A percentile compares a stretch with the other conserved stretches of the same genome.
Conservation (phyloP, 495 filamentous ascomycete genomes). For the Pyrenopolyporus hunteri region DNA sequence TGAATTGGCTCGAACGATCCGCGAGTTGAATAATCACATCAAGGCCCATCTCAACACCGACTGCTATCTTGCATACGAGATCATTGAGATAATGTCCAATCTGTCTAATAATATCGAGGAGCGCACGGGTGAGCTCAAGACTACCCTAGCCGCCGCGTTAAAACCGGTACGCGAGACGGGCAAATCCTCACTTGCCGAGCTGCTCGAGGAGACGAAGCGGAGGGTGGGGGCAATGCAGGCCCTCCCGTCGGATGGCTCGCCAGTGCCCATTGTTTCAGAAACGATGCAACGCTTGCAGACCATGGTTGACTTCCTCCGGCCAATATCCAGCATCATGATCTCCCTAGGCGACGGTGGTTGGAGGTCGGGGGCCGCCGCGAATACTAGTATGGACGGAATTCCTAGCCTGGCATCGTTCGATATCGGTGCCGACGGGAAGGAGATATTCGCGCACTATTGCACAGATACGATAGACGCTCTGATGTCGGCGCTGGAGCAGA, state of each 20-base stretch:
- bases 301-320: constrained; percentile 85
- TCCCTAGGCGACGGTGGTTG: constrained; percentile 94
- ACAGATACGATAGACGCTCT: constrained; percentile 83
- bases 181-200: constrained; percentile 79
- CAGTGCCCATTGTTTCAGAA: constrained; percentile 78
- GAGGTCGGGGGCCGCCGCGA: constrained; percentile 58
- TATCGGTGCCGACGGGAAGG: constrained; percentile 84
- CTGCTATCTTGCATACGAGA: constrained; percentile 95
- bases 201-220: constrained; percentile 85
- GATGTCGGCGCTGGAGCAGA: constrained; percentile 76
- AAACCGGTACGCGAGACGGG: constrained; percentile 91
- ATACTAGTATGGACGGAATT: constrained; percentile 64
- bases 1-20: constrained; percentile 83
- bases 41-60: constrained; percentile 85
- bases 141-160: constrained; percentile 79
- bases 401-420: constrained; percentile 80
- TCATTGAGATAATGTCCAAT: constrained; percentile 86
- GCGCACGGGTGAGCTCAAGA: constrained; percentile 85
- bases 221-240: constrained; percentile 64
- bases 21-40: constrained; percentile 89
- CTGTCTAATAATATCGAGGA: constrained; percentile 80
- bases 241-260: constrained; percentile 79
- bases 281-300: constrained; percentile 86
- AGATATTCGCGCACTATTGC: constrained; percentile 88
- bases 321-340: constrained; percentile 86